Base-by-base conservation (phyloP, 805 yeast genomes). In the Wickerhamomyces silvicola region DNA sequence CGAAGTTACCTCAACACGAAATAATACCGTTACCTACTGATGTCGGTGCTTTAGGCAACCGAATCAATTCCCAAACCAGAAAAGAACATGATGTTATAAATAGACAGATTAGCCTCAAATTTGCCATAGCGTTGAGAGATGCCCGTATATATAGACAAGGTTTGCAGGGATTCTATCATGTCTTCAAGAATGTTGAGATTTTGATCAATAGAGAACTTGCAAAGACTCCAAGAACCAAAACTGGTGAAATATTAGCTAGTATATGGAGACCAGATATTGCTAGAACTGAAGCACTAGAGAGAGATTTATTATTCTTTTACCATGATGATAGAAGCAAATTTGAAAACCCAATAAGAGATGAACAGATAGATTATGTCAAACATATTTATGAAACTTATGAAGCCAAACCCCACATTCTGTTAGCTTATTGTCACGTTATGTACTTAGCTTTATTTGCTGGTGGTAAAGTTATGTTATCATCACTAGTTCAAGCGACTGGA, bases 381-480 rank as follows among this genome's bases (percentile, higher is more conserved):
- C 86, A 80, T 51, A 81, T 84, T 35, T 58, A 63, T 23, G 52
- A 59, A 29, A 67, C 66, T 7, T 70, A 81, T 22, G 50, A 50
- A 26, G 76, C 70, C 27, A 78, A 79, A 48, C 94, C 95, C 7
- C 73, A 81, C 44, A 56, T 82, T 14, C 56, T 84, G 22, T 62
- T 84, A 28, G 92, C 94, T 5, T 84, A 84, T 56, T 74, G 85
- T 62, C 95, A 84, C 53, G 92, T 82, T 29, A 69, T 84, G 75
- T 84, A 84, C 57, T 60, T 84, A 50, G 94, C 92, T 0, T 67
- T 84, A 31, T 84, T 84, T 61, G 94, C 94, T 2, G 95, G 95
- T 31, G 94, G 94, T 12, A 66, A 78, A 41, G 65, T 84, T 21
- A 68, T 85, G 74, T 63, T 79, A 38, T 76, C 87, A 1, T 71